phyloP scores from a whole-genome alignment of 176 grass and related monocot genomes.

The Avena atlantica region DNA sequence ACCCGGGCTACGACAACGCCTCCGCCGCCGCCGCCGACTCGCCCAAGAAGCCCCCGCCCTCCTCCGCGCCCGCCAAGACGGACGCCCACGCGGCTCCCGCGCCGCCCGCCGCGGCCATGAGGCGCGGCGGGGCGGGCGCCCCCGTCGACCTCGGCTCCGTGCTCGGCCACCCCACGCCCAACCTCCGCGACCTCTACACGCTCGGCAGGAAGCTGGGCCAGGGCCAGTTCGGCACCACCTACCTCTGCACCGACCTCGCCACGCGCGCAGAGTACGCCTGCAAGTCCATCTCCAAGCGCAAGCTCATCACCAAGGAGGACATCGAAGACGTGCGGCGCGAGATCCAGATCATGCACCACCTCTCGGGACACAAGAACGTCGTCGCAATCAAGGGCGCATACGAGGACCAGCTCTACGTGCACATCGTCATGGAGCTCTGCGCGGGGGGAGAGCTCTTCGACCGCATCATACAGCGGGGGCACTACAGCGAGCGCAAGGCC shows the following conservation, averaged over 20 bases:
- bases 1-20: slow-evolving; percentile 44
- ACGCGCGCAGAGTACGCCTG: slow-evolving; percentile 82
- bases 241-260: slow-evolving; percentile 82
- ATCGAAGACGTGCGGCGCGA: slow-evolving; percentile 96
- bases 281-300: slow-evolving; percentile 97
- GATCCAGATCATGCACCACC: slow-evolving; percentile 99
- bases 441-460: slow-evolving; percentile 95
- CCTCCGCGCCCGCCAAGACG: slow-evolving; percentile 6
- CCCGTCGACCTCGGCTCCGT: slow-evolving; percentile 59
- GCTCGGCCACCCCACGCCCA: slow-evolving; percentile 75
- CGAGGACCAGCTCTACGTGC: slow-evolving; percentile 87
- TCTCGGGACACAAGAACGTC: slow-evolving; percentile 81
- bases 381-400: slow-evolving; percentile 96
- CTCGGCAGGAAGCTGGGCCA: slow-evolving; percentile 85
- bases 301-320: slow-evolving; percentile 93
- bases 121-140: slow-evolving; percentile 52
- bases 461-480: slow-evolving; percentile 87
- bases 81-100: slow-evolving; percentile 43
- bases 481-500: slow-evolving; percentile 99
- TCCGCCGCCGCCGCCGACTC: slow-evolving; percentile 35
- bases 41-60: slow-evolving; percentile 52
- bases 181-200: slow-evolving; percentile 75
- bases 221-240: slow-evolving; percentile 94
- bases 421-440: slow-evolving; percentile 99
- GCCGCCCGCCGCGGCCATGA: slow-evolving; percentile 45